Evolutionary conservation across 805 yeast species (phyloP), one percentile per base, ranked within the genome.

Genomic region (Metschnikowia orientalis): DNA sequence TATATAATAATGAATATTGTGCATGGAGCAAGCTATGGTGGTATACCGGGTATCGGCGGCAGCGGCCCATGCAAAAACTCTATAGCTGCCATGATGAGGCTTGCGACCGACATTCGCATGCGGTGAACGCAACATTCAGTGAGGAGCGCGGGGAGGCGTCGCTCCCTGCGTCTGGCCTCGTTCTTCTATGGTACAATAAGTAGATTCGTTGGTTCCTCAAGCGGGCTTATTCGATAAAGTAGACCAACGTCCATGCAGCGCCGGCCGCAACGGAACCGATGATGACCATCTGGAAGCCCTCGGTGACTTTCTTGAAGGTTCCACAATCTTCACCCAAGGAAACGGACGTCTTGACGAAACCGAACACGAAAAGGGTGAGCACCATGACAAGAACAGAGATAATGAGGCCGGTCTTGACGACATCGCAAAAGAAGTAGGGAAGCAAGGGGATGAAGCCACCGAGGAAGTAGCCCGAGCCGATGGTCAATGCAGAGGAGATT

Each of bases 191-290:
- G 16, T 29, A 22, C 32, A 29, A n/a, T n/a, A n/a, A n/a, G n/a
- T n/a, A n/a, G n/a, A n/a, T n/a, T n/a, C n/a, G n/a, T n/a, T n/a
- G n/a, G n/a, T n/a, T 12, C 25, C 32, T 29, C 26, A 26, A 16
- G 23, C 11, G 9, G 19, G 12, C 21, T 29, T 26, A 40, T 35
- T 80, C 95, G 40, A 90, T 78, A 43, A 81, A 57, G 55, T 79
- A 81, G 20, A 90, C 98, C 54, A 89, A 74, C 27, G 76, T 77
- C 95, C 95, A 90, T 8, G 98, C 98, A 15, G 95, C 84, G 4
- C 95, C 95, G 4, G 98, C 97, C 14, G 98, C 97, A 19, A 83
- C 65, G n/a, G 97, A 94, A 23, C 98, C 98, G 31, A 86, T 89
- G n/a, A 81, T 60, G 34, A 87, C 79, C 97, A 92, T 90, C 61